Evolutionary conservation across 148 eudicot species (phyloP).

Genomic region (Heliamphora exappendiculata): DNA sequence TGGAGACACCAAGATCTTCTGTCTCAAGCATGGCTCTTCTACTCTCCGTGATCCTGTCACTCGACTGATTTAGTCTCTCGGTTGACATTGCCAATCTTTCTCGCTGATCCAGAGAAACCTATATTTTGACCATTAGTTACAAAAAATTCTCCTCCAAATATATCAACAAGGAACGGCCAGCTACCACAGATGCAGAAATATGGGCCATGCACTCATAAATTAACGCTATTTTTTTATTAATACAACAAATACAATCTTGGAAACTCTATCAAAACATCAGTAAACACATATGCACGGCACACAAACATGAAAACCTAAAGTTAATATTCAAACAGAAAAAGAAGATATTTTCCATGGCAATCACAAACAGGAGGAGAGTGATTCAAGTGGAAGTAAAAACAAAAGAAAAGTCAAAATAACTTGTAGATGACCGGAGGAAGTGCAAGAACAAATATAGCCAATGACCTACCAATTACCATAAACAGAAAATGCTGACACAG

Average conservation of each 20-base stretch:
- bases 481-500: no score
- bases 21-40: constrained; percentile 58
- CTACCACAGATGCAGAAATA: neutral
- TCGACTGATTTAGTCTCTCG: constrained; percentile 42
- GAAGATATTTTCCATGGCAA: no score
- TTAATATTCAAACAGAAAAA: no score
- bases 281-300: neutral
- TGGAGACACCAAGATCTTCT: constrained; percentile 53
- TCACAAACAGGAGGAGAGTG: no score
- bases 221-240: neutral
- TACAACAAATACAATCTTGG: neutral
- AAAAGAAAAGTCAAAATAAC: no score
- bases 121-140: constrained; percentile 7
- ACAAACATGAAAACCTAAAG: no score
- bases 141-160: no score
- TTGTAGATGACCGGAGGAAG: no score
- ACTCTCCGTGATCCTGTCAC: constrained; percentile 52
- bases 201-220: neutral
- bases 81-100: constrained; percentile 52
- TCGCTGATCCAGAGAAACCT: constrained; percentile 68
- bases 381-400: no score
- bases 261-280: neutral
- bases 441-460: no score
- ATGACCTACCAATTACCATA: no score
- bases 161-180: no score